Base-by-base conservation (phyloP, 305 asterid species). In the Rubia balearica region DNA sequence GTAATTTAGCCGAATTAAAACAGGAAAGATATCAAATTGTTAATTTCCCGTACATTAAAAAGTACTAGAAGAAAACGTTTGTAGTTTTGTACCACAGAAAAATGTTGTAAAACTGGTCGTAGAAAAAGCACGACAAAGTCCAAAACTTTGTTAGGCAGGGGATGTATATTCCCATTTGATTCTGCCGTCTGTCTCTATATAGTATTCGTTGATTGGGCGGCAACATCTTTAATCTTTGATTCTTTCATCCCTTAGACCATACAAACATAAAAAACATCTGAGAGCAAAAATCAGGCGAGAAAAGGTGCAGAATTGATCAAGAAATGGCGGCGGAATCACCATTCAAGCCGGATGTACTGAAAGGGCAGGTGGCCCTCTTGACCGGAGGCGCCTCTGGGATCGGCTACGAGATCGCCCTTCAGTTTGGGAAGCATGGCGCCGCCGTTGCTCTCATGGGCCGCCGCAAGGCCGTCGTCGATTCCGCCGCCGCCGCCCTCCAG, bases 301-400 rank as follows among this genome's bases (percentile, higher is more conserved):
- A 45, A 9, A 40, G 67, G 3, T 13, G 33, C 16, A 64, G 8
- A 64, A 41, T 6, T 62, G 51, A 64, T n/a, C 21, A 9, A 38
- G 53, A 41, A 42, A 65, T 65, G 69, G 69, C 33, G 53, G 36
- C 1, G 33, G 51, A 38, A 12, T 21, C 97, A 56, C 98, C 97
- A 12, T 92, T 87, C 89, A 87, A 81, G 83, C 36, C 85, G 59
- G 95, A 87, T 69, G 67, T 76, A 40, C 87, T 90, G 30, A 79
- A 72, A 70, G 96, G 97, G 70, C 81, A 87, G 77, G 97, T 92
- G 36, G 96, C 96, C 42, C 86, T 90, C 7, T 80, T 90, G 67
- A 92, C 98, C 11, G 98, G 98, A 17, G 98, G 97, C 42, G 97
- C 96, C 68, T 90, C 98, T 5, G 98, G 98, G 0, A 92, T 92